A percentile compares a stretch with the other conserved stretches of the same genome.
These are phyloP conservation scores for Coemansia sp. DNA, from an alignment of 192 early-diverging fungal species.

Conservation along the genomic window DNA sequence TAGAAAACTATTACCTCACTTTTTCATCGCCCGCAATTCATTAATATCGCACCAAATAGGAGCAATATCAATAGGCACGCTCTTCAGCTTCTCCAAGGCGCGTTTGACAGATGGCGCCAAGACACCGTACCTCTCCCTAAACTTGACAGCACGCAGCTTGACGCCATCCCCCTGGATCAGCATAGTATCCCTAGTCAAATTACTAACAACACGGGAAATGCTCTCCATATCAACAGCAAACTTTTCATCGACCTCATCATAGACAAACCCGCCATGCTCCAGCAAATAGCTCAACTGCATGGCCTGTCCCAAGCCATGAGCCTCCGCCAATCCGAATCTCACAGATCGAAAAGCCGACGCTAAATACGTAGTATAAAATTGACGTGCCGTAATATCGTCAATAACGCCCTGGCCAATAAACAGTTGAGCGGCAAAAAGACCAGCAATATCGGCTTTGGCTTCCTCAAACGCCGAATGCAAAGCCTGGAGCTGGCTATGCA, in stretches of 20 bases:
- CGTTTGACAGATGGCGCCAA: conserved; percentile 55
- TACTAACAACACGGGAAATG: conserved; percentile 60
- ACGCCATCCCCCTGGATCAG: conserved; percentile 74
- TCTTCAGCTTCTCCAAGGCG: conserved; percentile 60
- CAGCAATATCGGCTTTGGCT: conserved; percentile 78
- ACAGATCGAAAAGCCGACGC: conserved; percentile 74
- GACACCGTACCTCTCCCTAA: conserved; percentile 60
- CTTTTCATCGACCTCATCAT: conserved; percentile 31
- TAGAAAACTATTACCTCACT: not conserved
- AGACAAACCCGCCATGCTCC: conserved; percentile 67
- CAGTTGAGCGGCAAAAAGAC: conserved; percentile 63
- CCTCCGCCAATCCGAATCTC: conserved; percentile 72
- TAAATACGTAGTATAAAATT: conserved; percentile 75
- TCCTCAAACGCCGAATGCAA: conserved; percentile 76
- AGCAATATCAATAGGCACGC: conserved; percentile 55
- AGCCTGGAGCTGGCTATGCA: conserved; percentile 67
- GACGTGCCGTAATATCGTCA: conserved; percentile 59
- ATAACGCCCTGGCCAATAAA: conserved; percentile 64
- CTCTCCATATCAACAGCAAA: conserved; percentile 66
- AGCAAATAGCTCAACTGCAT: conserved; percentile 72
- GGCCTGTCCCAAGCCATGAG: conserved; percentile 74
- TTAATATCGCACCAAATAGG: conserved; percentile 49
- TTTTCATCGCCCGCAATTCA: conserved; percentile 9
- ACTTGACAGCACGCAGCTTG: conserved; percentile 61
- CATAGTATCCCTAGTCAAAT: conserved; percentile 67